These are phyloP conservation scores for Berberis vulgaris DNA, from an alignment of 164 flowering plant species.

Conservation along the genomic window DNA sequence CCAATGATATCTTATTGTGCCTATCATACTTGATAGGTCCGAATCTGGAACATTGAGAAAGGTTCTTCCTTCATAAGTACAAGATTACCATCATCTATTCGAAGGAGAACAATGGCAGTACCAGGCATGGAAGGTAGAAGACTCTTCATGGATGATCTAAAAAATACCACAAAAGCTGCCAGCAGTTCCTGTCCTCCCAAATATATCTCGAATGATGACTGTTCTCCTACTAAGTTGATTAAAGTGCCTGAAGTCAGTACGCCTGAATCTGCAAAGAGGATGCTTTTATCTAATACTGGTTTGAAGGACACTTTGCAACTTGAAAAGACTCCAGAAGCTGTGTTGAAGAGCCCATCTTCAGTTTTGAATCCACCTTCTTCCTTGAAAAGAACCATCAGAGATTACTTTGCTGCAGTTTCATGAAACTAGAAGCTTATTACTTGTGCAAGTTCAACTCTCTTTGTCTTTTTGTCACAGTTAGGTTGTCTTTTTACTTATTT, in stretches of 20 bases:
- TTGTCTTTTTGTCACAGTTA: background rate
- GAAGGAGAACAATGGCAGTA: constrained; percentile 59
- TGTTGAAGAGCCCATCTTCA: constrained; percentile 25
- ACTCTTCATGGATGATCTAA: constrained; percentile 26
- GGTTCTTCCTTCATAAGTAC: constrained; percentile 21
- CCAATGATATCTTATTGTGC: background rate
- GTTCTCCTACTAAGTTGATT: constrained; percentile 14
- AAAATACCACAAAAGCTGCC: constrained; percentile 10
- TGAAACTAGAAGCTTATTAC: constrained; percentile 10
- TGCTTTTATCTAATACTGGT: constrained; percentile 10
- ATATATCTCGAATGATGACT: constrained; percentile 2
- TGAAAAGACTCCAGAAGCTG: constrained; percentile 26
- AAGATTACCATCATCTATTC: constrained; percentile 40
- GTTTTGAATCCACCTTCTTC: constrained; percentile 64
- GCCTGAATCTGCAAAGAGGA: constrained; percentile 42
- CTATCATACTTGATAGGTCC: constrained; percentile 40
- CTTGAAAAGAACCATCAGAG: constrained; percentile 29
- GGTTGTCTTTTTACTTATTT: background rate
- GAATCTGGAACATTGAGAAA: constrained; percentile 39
- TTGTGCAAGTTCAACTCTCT: background rate
- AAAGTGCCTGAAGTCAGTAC: constrained; percentile 36
- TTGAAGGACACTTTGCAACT: constrained; percentile 16
- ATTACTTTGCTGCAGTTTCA: constrained; percentile 21
- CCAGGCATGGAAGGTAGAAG: constrained; percentile 33
- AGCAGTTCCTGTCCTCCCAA: constrained; percentile 13